These are phyloP conservation scores for Heterobasidion annosum DNA, from an alignment of 1,284 basidiomycete species.

Conservation along the genomic window DNA sequence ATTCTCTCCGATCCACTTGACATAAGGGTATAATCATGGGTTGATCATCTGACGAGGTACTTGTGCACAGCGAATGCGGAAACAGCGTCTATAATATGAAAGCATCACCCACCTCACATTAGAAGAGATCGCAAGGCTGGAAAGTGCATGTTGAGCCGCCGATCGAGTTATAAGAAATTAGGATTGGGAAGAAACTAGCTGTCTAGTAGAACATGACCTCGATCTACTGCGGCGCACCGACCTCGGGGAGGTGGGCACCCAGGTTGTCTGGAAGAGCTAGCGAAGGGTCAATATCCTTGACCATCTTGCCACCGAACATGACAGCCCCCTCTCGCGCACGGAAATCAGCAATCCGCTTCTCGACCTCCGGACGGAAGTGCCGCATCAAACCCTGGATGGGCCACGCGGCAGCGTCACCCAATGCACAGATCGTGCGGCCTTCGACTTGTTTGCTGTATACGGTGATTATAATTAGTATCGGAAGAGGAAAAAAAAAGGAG, in stretches of 20 bases:
- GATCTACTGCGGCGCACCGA: constrained; percentile 6
- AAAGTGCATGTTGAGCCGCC: too few relatives aligned
- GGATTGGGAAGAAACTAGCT: too few relatives aligned
- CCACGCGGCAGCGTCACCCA: constrained; percentile 98
- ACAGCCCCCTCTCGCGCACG: constrained; percentile 77
- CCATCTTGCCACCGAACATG: constrained; percentile 80
- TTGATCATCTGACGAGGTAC: too few relatives aligned
- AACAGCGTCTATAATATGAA: too few relatives aligned
- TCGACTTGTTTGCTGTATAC: constrained; percentile 83
- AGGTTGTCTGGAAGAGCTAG: constrained; percentile 80
- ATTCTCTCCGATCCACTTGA: too few relatives aligned
- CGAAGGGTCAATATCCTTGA: constrained; percentile 61
- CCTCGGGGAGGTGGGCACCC: constrained; percentile 38
- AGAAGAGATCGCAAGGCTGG: too few relatives aligned
- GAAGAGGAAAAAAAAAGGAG: not conserved
- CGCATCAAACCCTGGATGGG: constrained; percentile 95
- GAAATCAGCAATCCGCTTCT: constrained; percentile 79
- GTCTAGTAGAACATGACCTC: too few relatives aligned
- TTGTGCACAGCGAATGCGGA: too few relatives aligned
- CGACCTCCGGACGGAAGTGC: constrained; percentile 94
- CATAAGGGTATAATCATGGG: too few relatives aligned
- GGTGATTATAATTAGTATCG: not conserved
- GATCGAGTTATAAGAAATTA: too few relatives aligned
- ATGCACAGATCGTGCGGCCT: constrained; percentile 91
- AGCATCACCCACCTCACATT: too few relatives aligned